These are phyloP conservation scores for Paramecium sexaurelia DNA, from an alignment of 73 alveolate genomes.

Conservation along the genomic window DNA sequence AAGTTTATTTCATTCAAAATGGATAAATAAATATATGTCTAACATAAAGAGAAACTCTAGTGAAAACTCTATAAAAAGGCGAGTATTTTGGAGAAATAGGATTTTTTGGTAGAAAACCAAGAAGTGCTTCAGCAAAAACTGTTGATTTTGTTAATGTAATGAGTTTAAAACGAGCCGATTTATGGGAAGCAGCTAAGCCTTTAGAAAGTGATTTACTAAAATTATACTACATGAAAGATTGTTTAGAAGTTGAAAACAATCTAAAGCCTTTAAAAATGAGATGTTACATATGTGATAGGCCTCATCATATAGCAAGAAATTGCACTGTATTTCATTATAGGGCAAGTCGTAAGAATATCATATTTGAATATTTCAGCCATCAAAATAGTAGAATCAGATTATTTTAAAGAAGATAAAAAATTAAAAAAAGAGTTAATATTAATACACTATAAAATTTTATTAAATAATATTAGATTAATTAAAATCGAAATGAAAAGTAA, in stretches of 20 bases:
- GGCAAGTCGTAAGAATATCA: not conserved
- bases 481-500: not conserved
- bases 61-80: slow-evolving; percentile 52
- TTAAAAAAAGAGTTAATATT: not conserved
- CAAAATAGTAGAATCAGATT: not conserved
- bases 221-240: not conserved
- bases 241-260: not conserved
- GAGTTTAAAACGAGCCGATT: not conserved
- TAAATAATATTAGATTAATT: not conserved
- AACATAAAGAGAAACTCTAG: not conserved
- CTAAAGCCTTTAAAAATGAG: slow-evolving; percentile 23
- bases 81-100: slow-evolving; percentile 79
- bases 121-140: slow-evolving; percentile 69
- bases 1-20: slow-evolving; percentile 56
- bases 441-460: not conserved
- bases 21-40: slow-evolving; percentile 54
- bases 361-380: not conserved
- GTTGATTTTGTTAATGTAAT: slow-evolving; percentile 57
- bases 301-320: slow-evolving; percentile 22
- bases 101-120: slow-evolving; percentile 63
- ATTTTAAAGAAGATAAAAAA: not conserved
- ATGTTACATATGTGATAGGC: slow-evolving; percentile 22
- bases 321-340: not conserved
- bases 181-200: slow-evolving; percentile 1
- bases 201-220: not conserved